A percentile compares a stretch with the other conserved stretches of the same genome.
phyloP scores from a whole-genome alignment of 208 protist species.

The Trypanosoma melophagium region DNA sequence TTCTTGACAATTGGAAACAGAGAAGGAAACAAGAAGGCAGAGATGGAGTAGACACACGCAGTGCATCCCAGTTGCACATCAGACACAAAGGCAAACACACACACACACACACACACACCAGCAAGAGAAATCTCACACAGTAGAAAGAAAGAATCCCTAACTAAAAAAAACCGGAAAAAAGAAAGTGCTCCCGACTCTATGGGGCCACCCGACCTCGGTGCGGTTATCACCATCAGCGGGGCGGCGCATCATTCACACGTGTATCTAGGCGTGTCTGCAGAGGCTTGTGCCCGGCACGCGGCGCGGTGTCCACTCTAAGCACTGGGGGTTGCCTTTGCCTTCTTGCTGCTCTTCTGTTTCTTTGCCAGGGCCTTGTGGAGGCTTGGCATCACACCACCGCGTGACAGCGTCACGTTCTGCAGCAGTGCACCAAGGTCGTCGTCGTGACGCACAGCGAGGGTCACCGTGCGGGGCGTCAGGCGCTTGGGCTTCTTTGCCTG shows the following conservation, averaged over 20 bases:
- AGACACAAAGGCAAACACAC: too few species aligned
- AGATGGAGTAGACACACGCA: too few species aligned
- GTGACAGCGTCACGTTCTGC: slow-evolving; percentile 74
- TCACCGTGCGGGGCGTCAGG: slow-evolving; percentile 73
- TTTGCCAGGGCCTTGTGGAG: slow-evolving; percentile 76
- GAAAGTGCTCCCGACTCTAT: too few species aligned
- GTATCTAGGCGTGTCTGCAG: slow-evolving; percentile 2
- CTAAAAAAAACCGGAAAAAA: too few species aligned
- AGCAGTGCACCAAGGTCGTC: slow-evolving; percentile 67
- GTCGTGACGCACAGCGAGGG: slow-evolving; percentile 79
- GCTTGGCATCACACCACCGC: slow-evolving; percentile 80
- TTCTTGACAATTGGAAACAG: too few species aligned
- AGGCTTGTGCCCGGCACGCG: not conserved
- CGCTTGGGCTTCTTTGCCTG: slow-evolving; percentile 65
- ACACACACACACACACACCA: too few species aligned
- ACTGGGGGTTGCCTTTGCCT: slow-evolving; percentile 50
- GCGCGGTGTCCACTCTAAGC: slow-evolving; percentile 27
- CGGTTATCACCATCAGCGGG: not conserved
- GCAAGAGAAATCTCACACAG: too few species aligned
- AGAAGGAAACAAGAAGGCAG: too few species aligned
- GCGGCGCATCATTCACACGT: slow-evolving; percentile 2
- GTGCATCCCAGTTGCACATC: too few species aligned
- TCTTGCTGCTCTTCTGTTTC: slow-evolving; percentile 77
- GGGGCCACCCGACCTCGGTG: too few species aligned
- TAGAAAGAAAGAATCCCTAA: too few species aligned